These are phyloP conservation scores for Hypericum androsaemum DNA, from an alignment of 345 rosid species.

Conservation along the genomic window DNA sequence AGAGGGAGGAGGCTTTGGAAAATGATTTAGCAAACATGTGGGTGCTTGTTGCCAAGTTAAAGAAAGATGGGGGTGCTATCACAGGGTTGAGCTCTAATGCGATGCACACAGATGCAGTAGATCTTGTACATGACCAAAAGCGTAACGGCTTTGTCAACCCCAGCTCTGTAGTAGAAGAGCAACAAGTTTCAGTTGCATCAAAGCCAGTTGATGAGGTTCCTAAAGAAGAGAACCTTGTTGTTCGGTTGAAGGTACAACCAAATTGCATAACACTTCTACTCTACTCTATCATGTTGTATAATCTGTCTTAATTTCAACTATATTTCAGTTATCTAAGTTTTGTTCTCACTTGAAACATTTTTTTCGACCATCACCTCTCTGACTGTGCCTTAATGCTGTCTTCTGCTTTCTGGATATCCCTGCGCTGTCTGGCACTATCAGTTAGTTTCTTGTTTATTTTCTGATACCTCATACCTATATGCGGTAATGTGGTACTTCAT, in stretches of 20 bases:
- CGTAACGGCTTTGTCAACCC: constrained; percentile 23
- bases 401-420: no score
- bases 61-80: constrained; percentile 58
- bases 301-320: not conserved
- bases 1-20: constrained; percentile 84
- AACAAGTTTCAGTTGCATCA: constrained; percentile 34
- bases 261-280: not conserved
- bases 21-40: constrained; percentile 98
- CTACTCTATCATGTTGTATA: not conserved
- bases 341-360: no score
- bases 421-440: no score
- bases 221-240: constrained; percentile 83
- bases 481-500: no score
- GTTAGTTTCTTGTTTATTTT: no score
- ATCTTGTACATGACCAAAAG: constrained; percentile 28
- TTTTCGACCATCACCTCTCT: no score
- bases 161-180: constrained; percentile 38
- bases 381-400: no score
- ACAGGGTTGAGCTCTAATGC: constrained; percentile 41
- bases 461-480: no score
- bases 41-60: constrained; percentile 97
- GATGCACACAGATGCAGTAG: constrained; percentile 26
- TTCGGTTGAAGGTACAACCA: constrained; percentile 67
- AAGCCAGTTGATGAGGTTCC: constrained; percentile 47
- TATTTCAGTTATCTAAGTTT: no score